Conservation (phyloP, 495 filamentous ascomycete species). For the Tirmania nivea region DNA sequence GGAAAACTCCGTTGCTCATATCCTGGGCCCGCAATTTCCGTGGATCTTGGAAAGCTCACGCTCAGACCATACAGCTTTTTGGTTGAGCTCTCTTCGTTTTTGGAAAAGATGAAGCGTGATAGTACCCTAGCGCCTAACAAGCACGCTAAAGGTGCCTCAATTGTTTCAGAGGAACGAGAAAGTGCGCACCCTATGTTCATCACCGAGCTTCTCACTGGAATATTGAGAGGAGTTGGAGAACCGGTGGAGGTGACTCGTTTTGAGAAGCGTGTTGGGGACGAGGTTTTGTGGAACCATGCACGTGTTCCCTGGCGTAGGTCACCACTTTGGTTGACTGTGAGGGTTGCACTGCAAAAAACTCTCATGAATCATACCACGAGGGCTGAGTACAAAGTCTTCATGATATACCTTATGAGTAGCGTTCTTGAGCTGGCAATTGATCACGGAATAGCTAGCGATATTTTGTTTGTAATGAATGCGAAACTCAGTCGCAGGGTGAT, state of each 20-base stretch:
- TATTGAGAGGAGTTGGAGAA: conserved; percentile 26
- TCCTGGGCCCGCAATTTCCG: conserved; percentile 27
- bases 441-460: neutral
- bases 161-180: conserved; percentile 28
- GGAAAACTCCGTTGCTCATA: conserved; percentile 35
- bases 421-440: conserved; percentile 19
- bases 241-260: conserved; percentile 20
- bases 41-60: conserved; percentile 20
- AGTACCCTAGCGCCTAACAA: conserved; percentile 8
- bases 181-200: conserved; percentile 33
- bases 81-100: conserved; percentile 22
- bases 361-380: conserved; percentile 2
- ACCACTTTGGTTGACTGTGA: conserved; percentile 36
- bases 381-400: conserved; percentile 33
- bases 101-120: conserved; percentile 24
- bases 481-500: neutral
- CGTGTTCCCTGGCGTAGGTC: conserved; percentile 33
- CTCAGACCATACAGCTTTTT: conserved; percentile 19
- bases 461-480: neutral
- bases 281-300: conserved; percentile 29
- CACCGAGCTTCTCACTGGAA: conserved; percentile 31
- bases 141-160: conserved; percentile 5
- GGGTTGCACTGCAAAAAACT: conserved; percentile 29
- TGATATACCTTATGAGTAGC: conserved; percentile 28
- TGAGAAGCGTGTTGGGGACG: conserved; percentile 37